These are phyloP conservation scores for Funneliformis geosporum DNA, from an alignment of 192 early-diverging fungal genomes.

Conservation along the genomic window DNA sequence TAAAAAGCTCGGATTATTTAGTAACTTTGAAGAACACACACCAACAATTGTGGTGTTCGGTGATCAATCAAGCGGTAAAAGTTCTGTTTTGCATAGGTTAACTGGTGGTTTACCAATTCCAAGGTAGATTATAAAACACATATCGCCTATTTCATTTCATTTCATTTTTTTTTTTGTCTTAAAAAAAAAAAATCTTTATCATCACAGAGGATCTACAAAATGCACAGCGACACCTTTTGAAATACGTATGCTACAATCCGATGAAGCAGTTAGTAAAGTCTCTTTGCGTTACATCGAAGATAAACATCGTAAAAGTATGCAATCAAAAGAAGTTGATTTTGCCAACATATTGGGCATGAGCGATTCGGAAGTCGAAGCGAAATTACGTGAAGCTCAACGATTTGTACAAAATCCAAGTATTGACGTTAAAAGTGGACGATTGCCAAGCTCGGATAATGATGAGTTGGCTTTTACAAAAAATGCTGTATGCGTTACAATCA, in stretches of 20 bases:
- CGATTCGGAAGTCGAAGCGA: neutral
- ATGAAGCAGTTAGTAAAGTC: neutral
- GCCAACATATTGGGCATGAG: neutral
- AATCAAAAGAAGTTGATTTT: neutral
- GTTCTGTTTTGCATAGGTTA: neutral
- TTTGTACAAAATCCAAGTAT: neutral
- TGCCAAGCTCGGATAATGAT: neutral
- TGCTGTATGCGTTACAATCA: neutral
- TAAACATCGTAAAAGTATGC: neutral
- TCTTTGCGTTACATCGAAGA: neutral
- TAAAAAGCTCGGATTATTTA: neutral
- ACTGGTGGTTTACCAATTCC: neutral
- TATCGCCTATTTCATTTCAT: too few species aligned
- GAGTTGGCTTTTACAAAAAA: neutral
- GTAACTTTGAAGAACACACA: neutral
- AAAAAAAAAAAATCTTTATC: too few species aligned
- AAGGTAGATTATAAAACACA: neutral
- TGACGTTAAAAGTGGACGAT: neutral
- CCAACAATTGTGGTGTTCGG: neutral
- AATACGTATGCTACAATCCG: neutral
- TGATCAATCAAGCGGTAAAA: neutral
- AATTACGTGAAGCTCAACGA: neutral
- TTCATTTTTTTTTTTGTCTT: too few species aligned
- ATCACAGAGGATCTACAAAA: too few species aligned
- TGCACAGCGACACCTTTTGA: neutral